Evolutionary conservation across 1,139 yeast genomes (phyloP).

Genomic region (Starmera stellimalicola): DNA sequence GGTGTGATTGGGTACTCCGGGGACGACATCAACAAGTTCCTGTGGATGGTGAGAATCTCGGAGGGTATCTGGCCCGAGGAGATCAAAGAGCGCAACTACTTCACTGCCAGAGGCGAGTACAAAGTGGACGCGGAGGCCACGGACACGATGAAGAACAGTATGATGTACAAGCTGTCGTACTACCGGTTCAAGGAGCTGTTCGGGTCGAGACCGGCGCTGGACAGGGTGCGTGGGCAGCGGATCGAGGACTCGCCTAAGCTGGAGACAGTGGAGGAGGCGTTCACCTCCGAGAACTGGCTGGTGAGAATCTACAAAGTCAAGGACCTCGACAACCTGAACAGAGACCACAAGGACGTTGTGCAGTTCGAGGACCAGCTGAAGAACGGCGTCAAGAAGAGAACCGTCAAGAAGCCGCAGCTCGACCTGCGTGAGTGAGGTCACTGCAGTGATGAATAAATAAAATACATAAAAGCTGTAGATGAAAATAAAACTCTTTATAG

Average conservation of each 20-base stretch:
- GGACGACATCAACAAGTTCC: conserved; percentile 91
- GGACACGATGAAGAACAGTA: conserved; percentile 73
- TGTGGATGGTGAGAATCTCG: conserved; percentile 99
- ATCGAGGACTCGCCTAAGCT: conserved; percentile 57
- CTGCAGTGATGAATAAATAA: neutral
- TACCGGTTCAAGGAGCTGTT: conserved; percentile 74
- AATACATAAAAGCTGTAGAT: neutral
- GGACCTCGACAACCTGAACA: conserved; percentile 79
- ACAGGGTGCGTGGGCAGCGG: conserved; percentile 82
- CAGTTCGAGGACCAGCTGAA: conserved; percentile 30
- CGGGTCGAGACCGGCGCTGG: conserved; percentile 56
- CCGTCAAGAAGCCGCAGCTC: conserved; percentile 44
- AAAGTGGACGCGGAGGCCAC: conserved; percentile 78
- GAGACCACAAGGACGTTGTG: conserved; percentile 49
- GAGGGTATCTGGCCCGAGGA: conserved; percentile 99
- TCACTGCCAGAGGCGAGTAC: conserved; percentile 81
- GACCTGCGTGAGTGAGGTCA: conserved; percentile 31
- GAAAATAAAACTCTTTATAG: neutral
- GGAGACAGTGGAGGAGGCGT: conserved; percentile 84
- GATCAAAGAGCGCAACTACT: conserved; percentile 74
- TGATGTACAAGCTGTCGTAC: conserved; percentile 94
- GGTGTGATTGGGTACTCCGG: conserved; percentile 93
- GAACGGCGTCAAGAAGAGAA: conserved; percentile 31
- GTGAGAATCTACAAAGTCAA: conserved; percentile 92
- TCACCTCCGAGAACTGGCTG: conserved; percentile 93